Evolutionary conservation across 108 stramenopile species (phyloP).

Genomic region (Fistulifera pelliculosa): DNA sequence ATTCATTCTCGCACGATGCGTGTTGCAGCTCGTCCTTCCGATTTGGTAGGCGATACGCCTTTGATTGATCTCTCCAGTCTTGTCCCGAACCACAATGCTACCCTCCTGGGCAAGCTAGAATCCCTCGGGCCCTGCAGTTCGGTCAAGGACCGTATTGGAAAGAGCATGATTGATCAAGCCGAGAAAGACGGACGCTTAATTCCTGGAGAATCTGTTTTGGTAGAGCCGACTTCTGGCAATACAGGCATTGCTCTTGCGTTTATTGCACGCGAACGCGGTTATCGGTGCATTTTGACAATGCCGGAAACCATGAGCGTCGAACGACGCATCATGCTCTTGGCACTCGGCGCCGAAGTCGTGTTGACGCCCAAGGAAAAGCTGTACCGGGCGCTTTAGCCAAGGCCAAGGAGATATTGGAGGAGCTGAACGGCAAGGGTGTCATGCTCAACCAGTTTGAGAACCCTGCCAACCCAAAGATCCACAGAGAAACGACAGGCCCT

Average conservation of each 20-base stretch:
- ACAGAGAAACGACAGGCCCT: constrained; percentile 71
- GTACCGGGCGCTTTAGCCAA: constrained; percentile 61
- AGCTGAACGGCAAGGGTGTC: constrained; percentile 30
- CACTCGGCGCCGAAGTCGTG: constrained; percentile 57
- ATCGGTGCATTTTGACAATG: constrained; percentile 81
- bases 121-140: constrained; percentile 49
- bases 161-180: constrained; percentile 44
- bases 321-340: constrained; percentile 57
- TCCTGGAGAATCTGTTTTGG: constrained; percentile 28
- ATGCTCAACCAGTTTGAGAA: constrained; percentile 78
- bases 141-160: constrained; percentile 49
- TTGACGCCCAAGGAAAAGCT: constrained; percentile 69
- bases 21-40: constrained; percentile 35
- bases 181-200: constrained; percentile 28
- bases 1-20: constrained; percentile 2
- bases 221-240: constrained; percentile 59
- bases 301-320: constrained; percentile 81
- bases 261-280: constrained; percentile 61
- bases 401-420: constrained; percentile 51
- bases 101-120: constrained; percentile 57
- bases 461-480: constrained; percentile 61
- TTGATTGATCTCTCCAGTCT: constrained; percentile 36
- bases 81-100: constrained; percentile 19
- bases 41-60: constrained; percentile 58
- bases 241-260: constrained; percentile 81